phyloP scores from a whole-genome alignment of 805 yeast genomes.

The Candida verbasci region DNA sequence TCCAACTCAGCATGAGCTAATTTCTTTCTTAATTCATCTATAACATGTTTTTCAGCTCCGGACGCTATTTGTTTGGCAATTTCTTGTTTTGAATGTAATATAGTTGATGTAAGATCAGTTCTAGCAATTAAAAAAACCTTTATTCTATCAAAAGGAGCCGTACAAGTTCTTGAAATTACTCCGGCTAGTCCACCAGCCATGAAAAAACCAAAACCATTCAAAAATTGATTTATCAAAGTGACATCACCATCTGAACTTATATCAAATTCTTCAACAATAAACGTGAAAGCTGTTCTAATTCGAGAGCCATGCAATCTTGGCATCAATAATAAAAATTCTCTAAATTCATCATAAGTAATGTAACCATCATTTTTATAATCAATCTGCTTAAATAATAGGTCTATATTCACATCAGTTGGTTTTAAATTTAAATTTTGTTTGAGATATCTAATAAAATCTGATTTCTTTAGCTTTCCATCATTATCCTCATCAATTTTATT shows the following conservation, averaged over 20 bases:
- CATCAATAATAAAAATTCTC: conserved; percentile 75
- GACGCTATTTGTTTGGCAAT: conserved; percentile 32
- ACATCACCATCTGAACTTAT: conserved; percentile 91
- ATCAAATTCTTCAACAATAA: conserved; percentile 74
- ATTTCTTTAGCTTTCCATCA: conserved; percentile 64
- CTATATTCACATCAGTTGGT: conserved; percentile 50
- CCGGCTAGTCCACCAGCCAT: conserved; percentile 95
- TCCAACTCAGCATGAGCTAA: conserved; percentile 20
- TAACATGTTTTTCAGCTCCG: conserved; percentile 30
- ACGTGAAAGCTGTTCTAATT: conserved; percentile 74
- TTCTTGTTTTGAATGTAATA: conserved; percentile 52
- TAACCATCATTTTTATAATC: conserved; percentile 59
- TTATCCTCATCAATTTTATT: conserved; percentile 61
- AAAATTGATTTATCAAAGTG: conserved; percentile 69
- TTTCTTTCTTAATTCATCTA: conserved; percentile 30
- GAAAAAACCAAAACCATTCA: conserved; percentile 85
- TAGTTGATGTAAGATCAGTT: conserved; percentile 71
- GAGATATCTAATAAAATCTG: conserved; percentile 67
- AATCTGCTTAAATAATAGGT: conserved; percentile 50
- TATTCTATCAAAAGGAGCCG: conserved; percentile 95
- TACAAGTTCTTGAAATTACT: conserved; percentile 90
- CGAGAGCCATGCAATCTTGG: conserved; percentile 78
- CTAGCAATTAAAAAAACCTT: conserved; percentile 93
- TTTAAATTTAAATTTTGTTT: conserved; percentile 46
- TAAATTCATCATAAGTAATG: conserved; percentile 81